Evolutionary conservation across 1,139 yeast genomes (phyloP).

Genomic region (Diutina neorugosa): DNA sequence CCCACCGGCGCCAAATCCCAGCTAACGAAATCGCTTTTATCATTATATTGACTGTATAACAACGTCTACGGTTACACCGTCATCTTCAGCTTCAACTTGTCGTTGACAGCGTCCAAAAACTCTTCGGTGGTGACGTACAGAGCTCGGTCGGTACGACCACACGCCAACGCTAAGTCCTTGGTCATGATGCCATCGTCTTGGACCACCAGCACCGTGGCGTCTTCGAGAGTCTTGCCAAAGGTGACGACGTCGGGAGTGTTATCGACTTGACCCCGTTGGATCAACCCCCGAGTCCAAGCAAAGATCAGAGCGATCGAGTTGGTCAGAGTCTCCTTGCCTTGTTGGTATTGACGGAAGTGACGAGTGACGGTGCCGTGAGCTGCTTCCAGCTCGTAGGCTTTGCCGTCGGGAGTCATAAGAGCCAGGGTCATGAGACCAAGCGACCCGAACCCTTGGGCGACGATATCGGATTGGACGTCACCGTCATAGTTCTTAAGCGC

Average conservation of each 20-base stretch:
- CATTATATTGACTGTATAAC: no score
- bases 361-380: conserved; percentile 85
- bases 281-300: conserved; percentile 80
- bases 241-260: conserved; percentile 56
- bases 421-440: conserved; percentile 78
- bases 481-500: conserved; percentile 83
- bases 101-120: conserved; percentile 61
- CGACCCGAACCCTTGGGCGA: conserved; percentile 81
- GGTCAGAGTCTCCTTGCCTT: conserved; percentile 75
- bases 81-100: conserved; percentile 10
- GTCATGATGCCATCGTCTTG: conserved; percentile 69
- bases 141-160: conserved; percentile 53
- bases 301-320: conserved; percentile 78
- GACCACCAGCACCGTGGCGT: conserved; percentile 62
- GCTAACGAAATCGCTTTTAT: no score
- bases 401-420: conserved; percentile 77
- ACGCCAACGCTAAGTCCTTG: conserved; percentile 68
- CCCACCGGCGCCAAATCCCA: no score
- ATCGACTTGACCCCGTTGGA: conserved; percentile 72
- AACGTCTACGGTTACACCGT: not conserved
- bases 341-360: conserved; percentile 76
- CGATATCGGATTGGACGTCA: conserved; percentile 77
- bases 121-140: conserved; percentile 67
- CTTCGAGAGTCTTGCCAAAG: conserved; percentile 55
- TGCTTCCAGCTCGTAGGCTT: conserved; percentile 73